Evolutionary conservation across 192 early-diverging fungal species (phyloP), one percentile per base, ranked within the genome.

Genomic region (Umbelopsis sp.): DNA sequence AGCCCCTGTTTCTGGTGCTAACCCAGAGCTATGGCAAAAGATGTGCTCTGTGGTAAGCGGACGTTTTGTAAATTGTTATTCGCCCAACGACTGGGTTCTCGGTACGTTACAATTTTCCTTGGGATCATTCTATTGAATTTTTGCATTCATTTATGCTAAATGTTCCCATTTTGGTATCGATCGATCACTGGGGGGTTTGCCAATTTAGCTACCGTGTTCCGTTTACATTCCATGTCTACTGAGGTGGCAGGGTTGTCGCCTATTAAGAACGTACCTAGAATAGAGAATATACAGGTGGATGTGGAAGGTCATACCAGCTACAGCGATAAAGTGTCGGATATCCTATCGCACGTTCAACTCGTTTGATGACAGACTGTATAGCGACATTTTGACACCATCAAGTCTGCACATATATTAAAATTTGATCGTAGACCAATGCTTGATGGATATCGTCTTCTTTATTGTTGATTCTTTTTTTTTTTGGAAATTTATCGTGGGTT

Each of bases 31-130:
- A 70, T 88, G 87, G 87, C 51, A 74, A 10, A 68, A 70, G 2
- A 82, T 70, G 2, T 53, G 71, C 0, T 75, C 79, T 9, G 82
- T 81, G 13, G 82, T 85, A 2, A 71, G 82, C 35, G 76, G 82
- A 33, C 69, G 83, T 18, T 81, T 88, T 45, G 45, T 88, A 12
- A 88, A 88, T 69, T 81, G 80, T 5, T 88, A 82, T 58, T 82
- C 87, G 27, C 73, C 80, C 3, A 81, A 83, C 35, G 87, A 88
- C 51, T 77, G 82, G 41, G 85, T 88, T 1, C 72, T 87, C 18
- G 85, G 77, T 76, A 71, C 52, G 64, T 25, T 35, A 45, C 9
- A 66, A 55, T 10, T 9, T 9, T 11, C 27, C 5, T 27, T n/a
- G n/a, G 20, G 22, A 30, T 37, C 22, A 67, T 46, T 23, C 13